Conservation (phyloP, 305 asterid species). For the Solanum aculeatissimum region DNA sequence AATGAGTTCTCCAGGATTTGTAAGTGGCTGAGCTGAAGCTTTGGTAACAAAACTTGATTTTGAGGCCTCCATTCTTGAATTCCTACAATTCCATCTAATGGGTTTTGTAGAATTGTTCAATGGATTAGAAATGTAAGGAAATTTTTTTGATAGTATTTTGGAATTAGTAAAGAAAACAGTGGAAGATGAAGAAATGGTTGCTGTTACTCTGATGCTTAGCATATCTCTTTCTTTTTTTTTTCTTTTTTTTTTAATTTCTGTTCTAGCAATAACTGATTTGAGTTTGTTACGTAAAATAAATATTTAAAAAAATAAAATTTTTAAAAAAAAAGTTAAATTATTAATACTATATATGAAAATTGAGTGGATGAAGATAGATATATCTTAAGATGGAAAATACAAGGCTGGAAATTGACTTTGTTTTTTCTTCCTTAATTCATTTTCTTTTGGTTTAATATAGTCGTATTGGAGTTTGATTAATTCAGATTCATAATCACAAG, state of each 20-base stretch:
- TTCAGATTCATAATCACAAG: not conserved
- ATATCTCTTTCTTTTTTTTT: slow-evolving; percentile 15
- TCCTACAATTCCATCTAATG: slow-evolving; percentile 36
- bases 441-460: not conserved
- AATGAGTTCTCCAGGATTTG: slow-evolving; percentile 57
- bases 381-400: not conserved
- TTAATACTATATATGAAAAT: not conserved
- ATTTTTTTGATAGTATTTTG: not conserved
- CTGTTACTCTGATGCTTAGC: slow-evolving; percentile 39
- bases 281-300: not conserved
- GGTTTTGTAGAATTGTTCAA: slow-evolving; percentile 27
- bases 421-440: not conserved
- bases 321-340: not conserved
- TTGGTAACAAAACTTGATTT: slow-evolving; percentile 31
- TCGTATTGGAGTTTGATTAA: not conserved
- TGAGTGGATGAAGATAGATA: not conserved
- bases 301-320: not conserved
- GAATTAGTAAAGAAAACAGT: not conserved
- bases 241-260: not conserved
- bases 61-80: slow-evolving; percentile 40
- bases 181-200: slow-evolving; percentile 15
- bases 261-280: not conserved
- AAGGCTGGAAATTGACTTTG: not conserved
- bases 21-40: slow-evolving; percentile 68
- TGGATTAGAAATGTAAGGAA: slow-evolving; percentile 29